Percentiles rank a stretch among this genome's conserved stretches.
phyloP scores from a whole-genome alignment of 2,329 filamentous ascomycete genomes.

The Apiospora aurea region DNA sequence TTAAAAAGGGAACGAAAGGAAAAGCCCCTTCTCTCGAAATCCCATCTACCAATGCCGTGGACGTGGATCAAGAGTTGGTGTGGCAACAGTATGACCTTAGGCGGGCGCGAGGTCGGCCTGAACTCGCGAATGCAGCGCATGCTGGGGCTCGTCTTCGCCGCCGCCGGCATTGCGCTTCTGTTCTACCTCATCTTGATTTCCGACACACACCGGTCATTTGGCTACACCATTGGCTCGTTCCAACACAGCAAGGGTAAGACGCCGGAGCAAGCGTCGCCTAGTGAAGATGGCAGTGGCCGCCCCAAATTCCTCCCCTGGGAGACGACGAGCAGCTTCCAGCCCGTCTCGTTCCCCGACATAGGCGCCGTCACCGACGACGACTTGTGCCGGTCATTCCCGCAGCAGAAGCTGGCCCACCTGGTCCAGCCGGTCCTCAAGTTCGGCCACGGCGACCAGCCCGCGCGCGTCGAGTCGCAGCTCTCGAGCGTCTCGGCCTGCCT shows the following conservation, averaged over 20 bases:
- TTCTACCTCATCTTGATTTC: neutral
- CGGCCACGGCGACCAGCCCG: conserved; percentile 51
- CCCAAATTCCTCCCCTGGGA: conserved; percentile 34
- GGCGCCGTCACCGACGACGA: conserved; percentile 31
- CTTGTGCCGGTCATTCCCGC: conserved; percentile 40
- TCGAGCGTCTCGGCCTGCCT: conserved; percentile 61
- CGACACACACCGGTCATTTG: neutral
- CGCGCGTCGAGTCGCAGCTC: conserved; percentile 54
- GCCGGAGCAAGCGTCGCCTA: neutral
- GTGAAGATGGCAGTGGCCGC: conserved; percentile 25
- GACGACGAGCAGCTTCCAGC: conserved; percentile 38
- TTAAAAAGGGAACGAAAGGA: neutral
- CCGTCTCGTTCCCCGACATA: conserved; percentile 32
- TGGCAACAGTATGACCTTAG: neutral
- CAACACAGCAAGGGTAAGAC: neutral
- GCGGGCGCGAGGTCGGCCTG: neutral
- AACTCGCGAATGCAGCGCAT: conserved; percentile 9
- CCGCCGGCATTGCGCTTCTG: neutral
- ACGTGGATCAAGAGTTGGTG: conserved; percentile 6
- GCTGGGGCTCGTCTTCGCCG: conserved; percentile 9
- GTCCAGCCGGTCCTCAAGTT: conserved; percentile 53
- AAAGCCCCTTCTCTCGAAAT: neutral
- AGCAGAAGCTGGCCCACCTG: conserved; percentile 32
- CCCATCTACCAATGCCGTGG: neutral
- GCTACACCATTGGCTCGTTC: neutral